Conservation (phyloP, 371 early-diverging fungal species). For the Mortierella sp. region DNA sequence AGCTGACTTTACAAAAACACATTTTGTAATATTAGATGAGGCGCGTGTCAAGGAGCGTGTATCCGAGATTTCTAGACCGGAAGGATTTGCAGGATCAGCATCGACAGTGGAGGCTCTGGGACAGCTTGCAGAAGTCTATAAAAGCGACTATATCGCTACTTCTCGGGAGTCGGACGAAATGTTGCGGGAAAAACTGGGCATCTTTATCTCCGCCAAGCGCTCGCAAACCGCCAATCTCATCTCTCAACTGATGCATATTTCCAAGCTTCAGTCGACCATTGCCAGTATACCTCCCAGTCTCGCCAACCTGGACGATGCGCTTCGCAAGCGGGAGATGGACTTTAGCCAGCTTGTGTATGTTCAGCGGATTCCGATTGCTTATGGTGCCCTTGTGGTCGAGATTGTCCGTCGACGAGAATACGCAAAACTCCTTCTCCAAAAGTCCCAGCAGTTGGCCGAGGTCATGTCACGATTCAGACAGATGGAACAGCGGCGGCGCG, state of each 20-base stretch:
- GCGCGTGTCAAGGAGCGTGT: slow-evolving; percentile 42
- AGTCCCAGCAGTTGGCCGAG: slow-evolving; percentile 74
- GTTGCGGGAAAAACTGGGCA: slow-evolving; percentile 50
- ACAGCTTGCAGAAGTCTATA: slow-evolving; percentile 74
- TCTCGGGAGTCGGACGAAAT: slow-evolving; percentile 40
- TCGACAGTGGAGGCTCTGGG: slow-evolving; percentile 70
- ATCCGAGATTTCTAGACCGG: slow-evolving; percentile 33
- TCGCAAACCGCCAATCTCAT: slow-evolving; percentile 59
- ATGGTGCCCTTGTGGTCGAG: slow-evolving; percentile 70
- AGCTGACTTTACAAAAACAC: background rate
- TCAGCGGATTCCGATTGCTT: slow-evolving; percentile 74
- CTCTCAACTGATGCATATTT: slow-evolving; percentile 55
- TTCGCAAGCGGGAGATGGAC: slow-evolving; percentile 49
- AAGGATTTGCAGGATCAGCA: slow-evolving; percentile 29
- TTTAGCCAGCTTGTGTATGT: slow-evolving; percentile 69
- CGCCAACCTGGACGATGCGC: slow-evolving; percentile 43
- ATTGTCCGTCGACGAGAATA: slow-evolving; percentile 81
- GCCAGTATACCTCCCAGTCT: slow-evolving; percentile 61
- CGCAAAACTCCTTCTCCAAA: slow-evolving; percentile 65
- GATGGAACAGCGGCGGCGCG: slow-evolving; percentile 74
- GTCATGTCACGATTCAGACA: slow-evolving; percentile 69
- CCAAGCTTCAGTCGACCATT: slow-evolving; percentile 58
- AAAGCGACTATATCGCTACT: slow-evolving; percentile 66
- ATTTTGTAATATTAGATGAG: slow-evolving; percentile 28
- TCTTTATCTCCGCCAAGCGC: slow-evolving; percentile 52